Conservation (phyloP, 345 rosid species). For the Turnera subulata region DNA sequence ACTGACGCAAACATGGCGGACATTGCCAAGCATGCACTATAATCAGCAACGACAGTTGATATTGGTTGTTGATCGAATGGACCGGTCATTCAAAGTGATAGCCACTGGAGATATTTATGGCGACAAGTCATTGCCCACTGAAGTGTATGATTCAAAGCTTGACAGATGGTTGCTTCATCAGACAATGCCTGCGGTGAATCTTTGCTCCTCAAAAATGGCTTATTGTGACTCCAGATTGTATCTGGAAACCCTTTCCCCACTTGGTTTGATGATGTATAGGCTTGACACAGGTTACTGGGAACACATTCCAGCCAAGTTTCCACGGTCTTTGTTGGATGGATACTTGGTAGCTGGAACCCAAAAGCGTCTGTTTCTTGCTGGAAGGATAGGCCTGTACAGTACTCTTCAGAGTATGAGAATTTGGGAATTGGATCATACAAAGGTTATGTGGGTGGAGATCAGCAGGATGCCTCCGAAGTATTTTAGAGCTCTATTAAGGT, state of each 20-base stretch:
- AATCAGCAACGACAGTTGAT: constrained; percentile 87
- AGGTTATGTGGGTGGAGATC: constrained; percentile 80
- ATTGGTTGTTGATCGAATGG: constrained; percentile 74
- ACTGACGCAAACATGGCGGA: constrained; percentile 77
- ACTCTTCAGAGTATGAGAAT: constrained; percentile 95
- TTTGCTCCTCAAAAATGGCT: constrained; percentile 94
- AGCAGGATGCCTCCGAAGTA: constrained; percentile 93
- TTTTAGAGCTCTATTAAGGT: constrained; percentile 76
- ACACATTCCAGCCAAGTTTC: constrained; percentile 91
- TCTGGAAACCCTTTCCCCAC: constrained; percentile 91
- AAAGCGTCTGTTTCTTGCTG: constrained; percentile 83
- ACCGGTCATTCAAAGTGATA: constrained; percentile 76
- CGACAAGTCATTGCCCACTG: constrained; percentile 83
- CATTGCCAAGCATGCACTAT: constrained; percentile 75
- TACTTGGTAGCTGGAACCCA: constrained; percentile 94
- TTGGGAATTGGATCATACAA: constrained; percentile 90
- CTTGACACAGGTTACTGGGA: constrained; percentile 86
- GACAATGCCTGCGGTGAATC: constrained; percentile 92
- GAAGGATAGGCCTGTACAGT: constrained; percentile 91
- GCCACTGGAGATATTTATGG: constrained; percentile 89
- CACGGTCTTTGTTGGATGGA: constrained; percentile 86
- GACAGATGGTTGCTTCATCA: constrained; percentile 75
- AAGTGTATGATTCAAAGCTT: constrained; percentile 83
- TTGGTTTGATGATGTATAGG: constrained; percentile 89
- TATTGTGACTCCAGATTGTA: constrained; percentile 85